Evolutionary conservation across 768 basidiomycete species (phyloP), one percentile per base, ranked within the genome.

Genomic region (Collybia sordida): DNA sequence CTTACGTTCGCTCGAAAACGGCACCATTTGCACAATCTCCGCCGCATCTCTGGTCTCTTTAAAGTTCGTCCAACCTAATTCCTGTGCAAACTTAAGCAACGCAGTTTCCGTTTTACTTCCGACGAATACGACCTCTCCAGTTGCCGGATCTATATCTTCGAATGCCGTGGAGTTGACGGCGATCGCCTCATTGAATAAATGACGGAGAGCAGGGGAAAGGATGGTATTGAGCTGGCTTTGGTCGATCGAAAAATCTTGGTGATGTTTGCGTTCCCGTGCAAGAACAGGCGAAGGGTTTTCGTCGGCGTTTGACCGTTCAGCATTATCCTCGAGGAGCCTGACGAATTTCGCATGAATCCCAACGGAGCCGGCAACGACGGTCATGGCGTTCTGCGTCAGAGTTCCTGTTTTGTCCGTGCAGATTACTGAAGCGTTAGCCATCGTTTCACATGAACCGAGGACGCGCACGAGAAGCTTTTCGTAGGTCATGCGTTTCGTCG

Each of bases 341-440:
- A 95, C 96, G 56, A 98, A 98, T 70, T 98, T 98, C 61, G 86
- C 92, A 59, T 95, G 87, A 43, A 98, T 83, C 21, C 97, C 97
- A 43, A 98, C 74, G 9, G 93, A 94, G 34, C 95, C 95, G 18
- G 96, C 95, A 44, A 99, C 97, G 55, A 98, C 91, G 8, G 88
- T 84, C 97, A 99, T 99, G 57, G 72, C 73, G 71, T 98, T 98
- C 63, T 92, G 88, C 0, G 97, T 99, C 19, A 99, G 85, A 7
- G 96, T 98, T 31, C 96, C 96, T 1, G 94, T 96, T 73, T 96
- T 95, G 77, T 95, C 93, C 12, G 93, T 95, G 70, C 93, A 94
- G 3, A 98, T 82, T 51, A 98, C 94, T 18, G 90, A 95, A 4
- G 96, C 91, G 59, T 98, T 98, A 18, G 91, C 96, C 96, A 98